phyloP scores from a whole-genome alignment of 768 basidiomycete species.

The Cantharellus cinnabarinus region DNA sequence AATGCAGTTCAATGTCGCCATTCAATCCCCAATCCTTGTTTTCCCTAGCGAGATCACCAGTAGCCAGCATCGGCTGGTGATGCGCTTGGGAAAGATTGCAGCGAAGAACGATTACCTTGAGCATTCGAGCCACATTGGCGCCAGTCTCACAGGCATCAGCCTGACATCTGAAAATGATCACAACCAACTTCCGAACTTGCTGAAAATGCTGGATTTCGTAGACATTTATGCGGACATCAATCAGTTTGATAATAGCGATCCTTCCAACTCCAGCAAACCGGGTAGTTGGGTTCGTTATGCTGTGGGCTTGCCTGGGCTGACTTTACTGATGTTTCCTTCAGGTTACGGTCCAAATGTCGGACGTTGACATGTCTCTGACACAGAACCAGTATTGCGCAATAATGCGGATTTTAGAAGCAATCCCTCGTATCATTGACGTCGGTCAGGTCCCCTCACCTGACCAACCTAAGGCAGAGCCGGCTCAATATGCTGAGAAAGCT shows the following conservation, averaged over 20 bases:
- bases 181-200: constrained; percentile 26
- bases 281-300: constrained; percentile 21
- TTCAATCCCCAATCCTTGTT: constrained; percentile 82
- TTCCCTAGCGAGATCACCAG: constrained; percentile 50
- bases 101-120: constrained; percentile 57
- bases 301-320: constrained; percentile 2
- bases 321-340: constrained; percentile 14
- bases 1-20: constrained; percentile 79
- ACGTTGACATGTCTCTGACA: constrained; percentile 66
- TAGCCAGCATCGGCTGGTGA: constrained; percentile 47
- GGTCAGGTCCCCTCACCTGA: constrained; percentile 22
- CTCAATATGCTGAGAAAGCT: background rate
- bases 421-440: constrained; percentile 39
- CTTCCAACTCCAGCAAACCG: constrained; percentile 37
- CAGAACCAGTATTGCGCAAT: constrained; percentile 64
- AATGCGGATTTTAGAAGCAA: constrained; percentile 40
- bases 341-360: constrained; percentile 57
- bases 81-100: constrained; percentile 74
- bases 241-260: constrained; percentile 40
- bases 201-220: constrained; percentile 89
- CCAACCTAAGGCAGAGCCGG: constrained; percentile 13
- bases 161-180: constrained; percentile 48
- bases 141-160: constrained; percentile 66
- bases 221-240: constrained; percentile 45
- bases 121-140: constrained; percentile 37